A percentile compares a stretch with the other conserved stretches of the same genome.
These are phyloP conservation scores for Mentha longifolia DNA, from an alignment of 257 asterid species.

Conservation along the genomic window DNA sequence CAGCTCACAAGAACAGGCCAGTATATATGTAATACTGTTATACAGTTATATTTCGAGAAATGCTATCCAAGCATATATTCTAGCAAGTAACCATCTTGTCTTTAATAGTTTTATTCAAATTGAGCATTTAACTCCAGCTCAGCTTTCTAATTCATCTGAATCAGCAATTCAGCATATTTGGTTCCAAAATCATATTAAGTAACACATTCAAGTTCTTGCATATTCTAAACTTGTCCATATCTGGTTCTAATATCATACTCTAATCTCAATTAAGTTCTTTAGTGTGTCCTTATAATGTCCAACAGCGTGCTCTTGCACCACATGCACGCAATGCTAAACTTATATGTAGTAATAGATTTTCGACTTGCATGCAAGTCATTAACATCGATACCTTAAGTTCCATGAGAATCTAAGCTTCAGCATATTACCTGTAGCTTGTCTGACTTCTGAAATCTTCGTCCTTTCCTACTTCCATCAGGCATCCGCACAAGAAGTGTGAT, in stretches of 20 bases:
- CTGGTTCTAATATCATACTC: background rate
- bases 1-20: slow-evolving; percentile 16
- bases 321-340: slow-evolving; percentile 12
- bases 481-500: slow-evolving; percentile 90
- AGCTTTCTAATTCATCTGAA: background rate
- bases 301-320: background rate
- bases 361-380: slow-evolving; percentile 2
- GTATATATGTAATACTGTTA: background rate
- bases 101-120: too few species aligned
- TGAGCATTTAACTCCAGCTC: background rate
- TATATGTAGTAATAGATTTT: slow-evolving; percentile 1
- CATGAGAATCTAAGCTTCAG: slow-evolving; percentile 13
- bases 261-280: background rate
- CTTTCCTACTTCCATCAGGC: slow-evolving; percentile 97
- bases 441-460: slow-evolving; percentile 88
- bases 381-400: background rate
- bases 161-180: background rate
- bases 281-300: background rate
- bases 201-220: background rate
- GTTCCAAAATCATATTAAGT: too few species aligned
- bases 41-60: background rate
- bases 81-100: background rate
- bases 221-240: background rate
- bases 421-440: slow-evolving; percentile 81
- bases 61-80: background rate